phyloP scores from a whole-genome alignment of 768 basidiomycete genomes.

The Suillus placidus region DNA sequence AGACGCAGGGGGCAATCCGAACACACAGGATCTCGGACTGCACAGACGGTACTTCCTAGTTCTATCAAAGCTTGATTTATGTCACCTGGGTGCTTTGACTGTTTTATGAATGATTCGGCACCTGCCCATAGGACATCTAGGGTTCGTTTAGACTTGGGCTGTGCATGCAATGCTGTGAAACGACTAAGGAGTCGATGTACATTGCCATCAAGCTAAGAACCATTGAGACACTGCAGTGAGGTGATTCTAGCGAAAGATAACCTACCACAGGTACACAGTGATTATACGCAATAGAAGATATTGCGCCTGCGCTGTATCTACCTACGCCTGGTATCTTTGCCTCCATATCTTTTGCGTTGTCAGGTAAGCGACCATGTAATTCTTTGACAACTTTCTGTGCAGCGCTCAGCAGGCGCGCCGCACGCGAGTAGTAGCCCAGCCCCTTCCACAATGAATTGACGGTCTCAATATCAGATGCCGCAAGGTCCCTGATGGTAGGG shows the following conservation, averaged over 20 bases:
- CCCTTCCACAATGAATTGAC: conserved; percentile 93
- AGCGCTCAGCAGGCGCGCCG: conserved; percentile 78
- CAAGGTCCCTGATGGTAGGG: conserved; percentile 78
- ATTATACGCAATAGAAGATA: conserved; percentile 87
- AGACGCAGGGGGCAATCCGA: conserved; percentile 66
- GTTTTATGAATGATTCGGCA: conserved; percentile 69
- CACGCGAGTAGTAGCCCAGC: conserved; percentile 88
- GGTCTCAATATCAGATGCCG: conserved; percentile 72
- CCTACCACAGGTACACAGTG: conserved; percentile 82
- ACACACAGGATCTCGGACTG: conserved; percentile 79
- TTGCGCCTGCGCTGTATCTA: conserved; percentile 84
- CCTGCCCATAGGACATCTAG: conserved; percentile 83
- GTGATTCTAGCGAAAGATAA: conserved; percentile 14
- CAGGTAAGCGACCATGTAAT: conserved; percentile 71
- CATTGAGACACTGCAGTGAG: background rate
- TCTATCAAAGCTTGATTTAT: conserved; percentile 95
- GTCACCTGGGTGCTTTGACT: conserved; percentile 65
- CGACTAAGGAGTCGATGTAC: conserved; percentile 85
- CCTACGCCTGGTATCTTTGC: conserved; percentile 85
- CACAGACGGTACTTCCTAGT: conserved; percentile 92
- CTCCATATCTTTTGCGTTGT: conserved; percentile 81
- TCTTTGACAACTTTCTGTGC: conserved; percentile 77
- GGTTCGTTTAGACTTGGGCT: conserved; percentile 77
- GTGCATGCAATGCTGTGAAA: conserved; percentile 78
- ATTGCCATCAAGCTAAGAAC: conserved; percentile 81